phyloP scores from a whole-genome alignment of 2,329 filamentous ascomycete genomes.

The Karstenula rhodostoma region DNA sequence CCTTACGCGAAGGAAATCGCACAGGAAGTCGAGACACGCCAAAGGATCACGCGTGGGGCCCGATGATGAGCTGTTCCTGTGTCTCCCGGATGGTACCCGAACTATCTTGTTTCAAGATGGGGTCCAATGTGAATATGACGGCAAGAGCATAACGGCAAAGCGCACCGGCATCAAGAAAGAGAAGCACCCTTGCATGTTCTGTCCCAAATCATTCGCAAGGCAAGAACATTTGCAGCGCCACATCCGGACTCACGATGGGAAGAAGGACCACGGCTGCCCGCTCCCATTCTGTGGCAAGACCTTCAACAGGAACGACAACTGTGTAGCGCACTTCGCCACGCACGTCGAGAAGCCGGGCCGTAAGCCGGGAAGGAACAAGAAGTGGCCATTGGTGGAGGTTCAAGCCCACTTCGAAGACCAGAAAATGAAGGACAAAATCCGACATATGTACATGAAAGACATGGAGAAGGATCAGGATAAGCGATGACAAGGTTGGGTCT shows the following conservation, averaged over 20 bases:
- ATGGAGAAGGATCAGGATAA: conserved; percentile 23
- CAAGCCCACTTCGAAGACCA: conserved; percentile 25
- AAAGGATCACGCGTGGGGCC: background rate
- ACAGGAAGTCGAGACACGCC: background rate
- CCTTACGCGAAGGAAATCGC: conserved; percentile 16
- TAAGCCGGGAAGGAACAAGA: conserved; percentile 37
- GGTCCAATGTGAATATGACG: background rate
- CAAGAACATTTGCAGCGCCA: conserved; percentile 34
- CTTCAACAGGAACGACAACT: conserved; percentile 48
- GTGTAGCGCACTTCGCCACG: conserved; percentile 42
- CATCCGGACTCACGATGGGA: conserved; percentile 24
- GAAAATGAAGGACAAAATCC: conserved; percentile 43
- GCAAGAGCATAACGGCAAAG: background rate
- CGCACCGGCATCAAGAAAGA: background rate
- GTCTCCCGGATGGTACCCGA: background rate
- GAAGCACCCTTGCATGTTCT: conserved; percentile 9
- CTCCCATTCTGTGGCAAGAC: conserved; percentile 36
- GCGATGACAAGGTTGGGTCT: conserved; percentile 2
- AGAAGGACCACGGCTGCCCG: conserved; percentile 34
- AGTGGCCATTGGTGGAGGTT: conserved; percentile 33
- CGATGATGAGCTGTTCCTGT: background rate
- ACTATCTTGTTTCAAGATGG: conserved; percentile 3
- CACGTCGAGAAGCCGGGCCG: conserved; percentile 38
- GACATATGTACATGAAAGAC: conserved; percentile 32
- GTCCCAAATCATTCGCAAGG: conserved; percentile 32